These are phyloP conservation scores for Guadua angustifolia DNA, from an alignment of 176 grass and related monocot genomes.

Conservation along the genomic window DNA sequence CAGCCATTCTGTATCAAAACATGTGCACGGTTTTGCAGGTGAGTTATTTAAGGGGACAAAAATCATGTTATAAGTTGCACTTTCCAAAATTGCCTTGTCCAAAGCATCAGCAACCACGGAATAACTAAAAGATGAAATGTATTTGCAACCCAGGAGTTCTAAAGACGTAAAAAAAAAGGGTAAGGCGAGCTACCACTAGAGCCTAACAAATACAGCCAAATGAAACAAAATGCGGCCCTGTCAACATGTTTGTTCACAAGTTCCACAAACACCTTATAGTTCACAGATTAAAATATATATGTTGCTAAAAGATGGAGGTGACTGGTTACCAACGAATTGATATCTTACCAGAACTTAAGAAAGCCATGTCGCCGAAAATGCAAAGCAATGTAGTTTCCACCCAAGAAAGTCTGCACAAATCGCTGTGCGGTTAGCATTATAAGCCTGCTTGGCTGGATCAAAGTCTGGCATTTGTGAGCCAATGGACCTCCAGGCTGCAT, in stretches of 20 bases:
- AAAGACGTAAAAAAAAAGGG: background rate
- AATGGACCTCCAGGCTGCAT: slow-evolving; percentile 85
- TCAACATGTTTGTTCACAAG: background rate
- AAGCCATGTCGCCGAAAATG: slow-evolving; percentile 95
- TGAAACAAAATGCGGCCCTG: background rate
- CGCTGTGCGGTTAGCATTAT: slow-evolving; percentile 86
- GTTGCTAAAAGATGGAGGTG: slow-evolving; percentile 27
- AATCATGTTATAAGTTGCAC: background rate
- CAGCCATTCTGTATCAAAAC: slow-evolving; percentile 32
- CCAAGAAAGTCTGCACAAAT: slow-evolving; percentile 94
- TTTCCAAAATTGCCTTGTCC: background rate
- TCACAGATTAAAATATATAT: background rate
- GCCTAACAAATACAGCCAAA: background rate
- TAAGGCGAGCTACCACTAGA: slow-evolving; percentile 22
- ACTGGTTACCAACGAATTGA: background rate
- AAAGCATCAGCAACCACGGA: slow-evolving; percentile 25
- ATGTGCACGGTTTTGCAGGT: slow-evolving; percentile 7
- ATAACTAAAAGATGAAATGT: slow-evolving; percentile 8
- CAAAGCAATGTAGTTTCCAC: slow-evolving; percentile 86
- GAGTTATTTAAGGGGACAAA: slow-evolving; percentile 7
- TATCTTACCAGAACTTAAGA: slow-evolving; percentile 86
- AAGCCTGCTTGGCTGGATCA: slow-evolving; percentile 76
- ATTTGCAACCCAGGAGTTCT: background rate
- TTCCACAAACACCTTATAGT: slow-evolving; percentile 14
- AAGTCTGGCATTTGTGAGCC: slow-evolving; percentile 81